A percentile compares a stretch with the other conserved stretches of the same genome.
These are phyloP conservation scores for Gossypium mustelinum DNA, from an alignment of 345 rosid species.

Conservation along the genomic window DNA sequence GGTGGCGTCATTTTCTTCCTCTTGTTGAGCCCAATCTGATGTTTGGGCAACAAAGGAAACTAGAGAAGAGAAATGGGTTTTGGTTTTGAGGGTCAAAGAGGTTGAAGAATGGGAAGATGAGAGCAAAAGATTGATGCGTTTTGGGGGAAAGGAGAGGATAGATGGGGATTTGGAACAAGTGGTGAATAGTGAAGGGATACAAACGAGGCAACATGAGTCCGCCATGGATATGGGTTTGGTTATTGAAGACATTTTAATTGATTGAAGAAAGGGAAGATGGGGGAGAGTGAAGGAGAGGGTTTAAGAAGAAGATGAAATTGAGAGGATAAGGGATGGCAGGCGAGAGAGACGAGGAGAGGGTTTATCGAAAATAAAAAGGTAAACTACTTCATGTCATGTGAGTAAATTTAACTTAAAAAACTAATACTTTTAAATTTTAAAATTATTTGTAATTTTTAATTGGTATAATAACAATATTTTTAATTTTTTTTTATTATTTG, in stretches of 20 bases:
- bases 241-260: slow-evolving; percentile 37
- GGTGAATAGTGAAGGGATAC: slow-evolving; percentile 42
- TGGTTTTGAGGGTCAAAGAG: slow-evolving; percentile 36
- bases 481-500: too few relatives aligned
- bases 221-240: slow-evolving; percentile 54
- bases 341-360: neutral
- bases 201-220: slow-evolving; percentile 46
- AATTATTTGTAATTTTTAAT: too few relatives aligned
- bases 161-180: slow-evolving; percentile 33
- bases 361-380: neutral
- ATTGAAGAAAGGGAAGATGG: slow-evolving; percentile 18
- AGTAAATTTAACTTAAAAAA: too few relatives aligned
- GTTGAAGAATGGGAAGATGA: slow-evolving; percentile 12
- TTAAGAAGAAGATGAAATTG: neutral
- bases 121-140: slow-evolving; percentile 35
- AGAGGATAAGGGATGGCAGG: neutral
- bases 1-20: slow-evolving; percentile 36
- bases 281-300: slow-evolving; percentile 18
- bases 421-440: too few relatives aligned
- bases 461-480: too few relatives aligned
- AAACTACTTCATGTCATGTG: too few relatives aligned
- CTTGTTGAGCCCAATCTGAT: slow-evolving; percentile 48
- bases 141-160: slow-evolving; percentile 29
- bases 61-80: slow-evolving; percentile 36
- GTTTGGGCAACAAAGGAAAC: slow-evolving; percentile 53